These are phyloP conservation scores for Nicotiana tabacum DNA, from an alignment of 257 asterid species.

Conservation along the genomic window DNA sequence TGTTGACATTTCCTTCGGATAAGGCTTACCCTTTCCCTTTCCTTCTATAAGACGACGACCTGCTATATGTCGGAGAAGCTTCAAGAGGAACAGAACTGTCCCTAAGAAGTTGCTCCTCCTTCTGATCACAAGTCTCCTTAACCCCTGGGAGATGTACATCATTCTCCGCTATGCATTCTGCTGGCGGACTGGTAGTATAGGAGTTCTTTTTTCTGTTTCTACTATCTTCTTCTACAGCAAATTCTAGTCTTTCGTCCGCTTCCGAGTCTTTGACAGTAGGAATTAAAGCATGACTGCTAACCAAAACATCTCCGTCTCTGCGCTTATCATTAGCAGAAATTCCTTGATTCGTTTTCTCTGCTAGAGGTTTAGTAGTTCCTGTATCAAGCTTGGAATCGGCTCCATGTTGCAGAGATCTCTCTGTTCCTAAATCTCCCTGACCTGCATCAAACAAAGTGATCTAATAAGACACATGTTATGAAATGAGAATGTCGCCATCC, in stretches of 20 bases:
- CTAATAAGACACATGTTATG: not conserved
- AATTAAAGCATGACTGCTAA: conserved; percentile 10
- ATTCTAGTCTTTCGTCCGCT: not conserved
- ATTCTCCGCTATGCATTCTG: conserved; percentile 46
- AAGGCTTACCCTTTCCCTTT: conserved; percentile 49
- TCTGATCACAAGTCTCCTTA: conserved; percentile 13
- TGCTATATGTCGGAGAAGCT: conserved; percentile 26
- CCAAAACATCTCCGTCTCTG: not conserved
- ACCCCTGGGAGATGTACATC: conserved; percentile 14
- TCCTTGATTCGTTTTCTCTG: conserved; percentile 15
- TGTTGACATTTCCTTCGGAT: conserved; percentile 27
- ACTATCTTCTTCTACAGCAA: too few relatives aligned
- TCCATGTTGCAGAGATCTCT: conserved; percentile 13
- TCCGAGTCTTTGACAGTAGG: conserved; percentile 16
- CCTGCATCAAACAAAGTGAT: conserved; percentile 26
- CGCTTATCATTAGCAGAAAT: conserved; percentile 1
- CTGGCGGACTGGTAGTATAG: not conserved
- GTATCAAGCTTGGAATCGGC: conserved; percentile 6
- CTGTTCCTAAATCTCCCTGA: not conserved
- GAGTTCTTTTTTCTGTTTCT: too few relatives aligned
- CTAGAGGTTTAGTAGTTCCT: conserved; percentile 12
- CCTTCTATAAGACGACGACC: conserved; percentile 21
- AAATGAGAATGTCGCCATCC: not conserved
- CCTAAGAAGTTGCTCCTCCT: conserved; percentile 17
- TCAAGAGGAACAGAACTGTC: conserved; percentile 20